Evolutionary conservation across 73 alveolate species (phyloP).

Genomic region (Uronychia binucleata): DNA sequence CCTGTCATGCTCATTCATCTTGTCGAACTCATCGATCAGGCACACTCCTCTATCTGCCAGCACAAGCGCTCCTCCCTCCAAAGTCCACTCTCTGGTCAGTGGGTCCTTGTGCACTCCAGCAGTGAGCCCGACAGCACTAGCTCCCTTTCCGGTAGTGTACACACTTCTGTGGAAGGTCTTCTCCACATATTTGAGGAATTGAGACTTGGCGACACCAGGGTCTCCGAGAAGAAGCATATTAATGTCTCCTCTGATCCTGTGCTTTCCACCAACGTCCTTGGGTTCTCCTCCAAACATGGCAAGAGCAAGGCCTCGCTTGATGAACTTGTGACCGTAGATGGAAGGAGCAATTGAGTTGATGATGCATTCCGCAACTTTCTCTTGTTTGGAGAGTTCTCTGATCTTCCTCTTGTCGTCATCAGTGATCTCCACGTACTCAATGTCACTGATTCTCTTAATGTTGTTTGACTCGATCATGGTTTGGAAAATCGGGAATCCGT

Average conservation of each 20-base stretch:
- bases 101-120: slow-evolving; percentile 99
- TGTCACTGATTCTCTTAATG: slow-evolving; percentile 91
- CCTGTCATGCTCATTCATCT: slow-evolving; percentile 99
- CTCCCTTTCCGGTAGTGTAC: slow-evolving; percentile 99
- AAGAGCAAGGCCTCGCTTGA: slow-evolving; percentile 90
- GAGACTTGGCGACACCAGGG: slow-evolving; percentile 99
- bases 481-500: slow-evolving; percentile 97
- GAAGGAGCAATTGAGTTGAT: slow-evolving; percentile 97
- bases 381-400: slow-evolving; percentile 84
- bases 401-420: slow-evolving; percentile 95
- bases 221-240: slow-evolving; percentile 98
- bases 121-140: slow-evolving; percentile 99
- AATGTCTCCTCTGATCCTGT: slow-evolving; percentile 99
- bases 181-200: slow-evolving; percentile 98
- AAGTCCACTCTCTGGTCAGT: slow-evolving; percentile 96
- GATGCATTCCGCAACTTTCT: slow-evolving; percentile 91
- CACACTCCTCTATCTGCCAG: slow-evolving; percentile 98
- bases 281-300: slow-evolving; percentile 99
- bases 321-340: slow-evolving; percentile 97
- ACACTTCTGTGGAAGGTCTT: slow-evolving; percentile 93
- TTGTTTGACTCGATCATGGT: slow-evolving; percentile 97
- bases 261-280: slow-evolving; percentile 98
- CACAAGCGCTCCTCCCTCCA: slow-evolving; percentile 99
- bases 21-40: slow-evolving; percentile 99
- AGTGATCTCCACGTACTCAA: slow-evolving; percentile 81